Percentiles rank a stretch among this genome's conserved stretches.
These are phyloP conservation scores for Tuber indicum DNA, from an alignment of 495 filamentous ascomycete genomes.

Conservation along the genomic window DNA sequence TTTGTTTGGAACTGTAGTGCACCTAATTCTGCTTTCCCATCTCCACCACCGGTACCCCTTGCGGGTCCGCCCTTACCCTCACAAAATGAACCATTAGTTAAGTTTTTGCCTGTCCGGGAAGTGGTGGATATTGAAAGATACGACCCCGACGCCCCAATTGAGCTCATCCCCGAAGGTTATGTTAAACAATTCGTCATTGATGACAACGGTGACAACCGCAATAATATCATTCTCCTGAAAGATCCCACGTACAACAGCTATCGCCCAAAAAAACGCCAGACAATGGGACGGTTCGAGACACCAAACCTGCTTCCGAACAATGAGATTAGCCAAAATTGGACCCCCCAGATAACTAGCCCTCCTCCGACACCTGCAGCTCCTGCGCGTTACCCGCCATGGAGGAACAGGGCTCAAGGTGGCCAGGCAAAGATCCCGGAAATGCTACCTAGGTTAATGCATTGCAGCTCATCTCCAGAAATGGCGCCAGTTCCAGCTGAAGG, in stretches of 20 bases:
- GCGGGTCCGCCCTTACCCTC: fast-evolving
- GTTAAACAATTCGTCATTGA: not conserved
- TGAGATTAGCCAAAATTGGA: too few species aligned
- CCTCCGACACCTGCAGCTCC: not conserved
- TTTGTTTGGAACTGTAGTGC: not conserved
- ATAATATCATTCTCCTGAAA: not conserved
- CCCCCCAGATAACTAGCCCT: not conserved
- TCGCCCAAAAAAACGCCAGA: not conserved
- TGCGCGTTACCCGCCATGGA: not conserved
- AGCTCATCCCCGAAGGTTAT: not conserved
- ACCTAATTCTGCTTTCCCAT: not conserved
- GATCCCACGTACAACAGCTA: not conserved
- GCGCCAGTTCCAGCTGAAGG: not conserved
- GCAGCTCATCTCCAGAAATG: not conserved
- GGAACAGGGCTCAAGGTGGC: not conserved
- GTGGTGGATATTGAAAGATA: not conserved
- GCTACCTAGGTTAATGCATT: not conserved
- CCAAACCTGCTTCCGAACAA: not conserved
- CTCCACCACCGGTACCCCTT: not conserved
- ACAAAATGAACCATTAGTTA: not conserved
- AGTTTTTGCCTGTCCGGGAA: not conserved
- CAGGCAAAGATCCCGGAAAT: not conserved
- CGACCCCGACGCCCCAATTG: not conserved
- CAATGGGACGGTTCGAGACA: not conserved
- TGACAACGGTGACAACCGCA: not conserved